These are phyloP conservation scores for Helichrysum umbraculigerum DNA, from an alignment of 129 eudicot species.

Conservation along the genomic window DNA sequence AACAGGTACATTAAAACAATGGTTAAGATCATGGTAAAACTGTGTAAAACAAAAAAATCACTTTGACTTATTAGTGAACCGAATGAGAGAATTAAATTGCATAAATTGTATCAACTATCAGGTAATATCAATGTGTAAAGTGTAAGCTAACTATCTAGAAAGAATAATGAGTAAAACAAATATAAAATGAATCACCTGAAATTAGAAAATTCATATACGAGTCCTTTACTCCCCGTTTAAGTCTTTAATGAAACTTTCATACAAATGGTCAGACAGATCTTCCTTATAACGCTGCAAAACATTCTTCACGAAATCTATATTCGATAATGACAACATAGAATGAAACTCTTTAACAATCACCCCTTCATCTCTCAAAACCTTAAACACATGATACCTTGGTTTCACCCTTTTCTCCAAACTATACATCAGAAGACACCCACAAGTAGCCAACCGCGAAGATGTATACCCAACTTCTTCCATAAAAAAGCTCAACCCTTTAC, in stretches of 20 bases:
- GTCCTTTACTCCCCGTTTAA: not conserved
- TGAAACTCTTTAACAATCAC: constrained; percentile 18
- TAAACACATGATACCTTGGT: constrained; percentile 35
- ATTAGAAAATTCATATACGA: not conserved
- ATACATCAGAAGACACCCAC: constrained; percentile 29
- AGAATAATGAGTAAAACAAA: not conserved
- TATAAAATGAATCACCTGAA: constrained; percentile 21
- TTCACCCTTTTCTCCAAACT: constrained; percentile 45
- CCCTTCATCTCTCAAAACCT: constrained; percentile 33
- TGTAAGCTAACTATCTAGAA: not conserved
- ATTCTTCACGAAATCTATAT: constrained; percentile 28
- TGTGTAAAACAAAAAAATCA: not conserved
- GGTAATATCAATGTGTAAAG: not conserved
- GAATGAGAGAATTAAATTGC: not conserved
- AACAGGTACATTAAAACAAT: too few species aligned
- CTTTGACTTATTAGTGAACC: not conserved
- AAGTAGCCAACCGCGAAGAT: constrained; percentile 28
- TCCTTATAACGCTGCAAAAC: constrained; percentile 30
- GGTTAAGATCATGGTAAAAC: too few species aligned
- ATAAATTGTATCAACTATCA: not conserved
- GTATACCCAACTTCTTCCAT: constrained; percentile 35
- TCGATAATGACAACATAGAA: constrained; percentile 23
- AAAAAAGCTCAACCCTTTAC: constrained; percentile 29
- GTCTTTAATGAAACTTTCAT: constrained; percentile 20
- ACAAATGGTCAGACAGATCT: constrained; percentile 25